Base-by-base conservation (phyloP, 1,284 basidiomycete genomes). In the Binderoboletus segoi region DNA sequence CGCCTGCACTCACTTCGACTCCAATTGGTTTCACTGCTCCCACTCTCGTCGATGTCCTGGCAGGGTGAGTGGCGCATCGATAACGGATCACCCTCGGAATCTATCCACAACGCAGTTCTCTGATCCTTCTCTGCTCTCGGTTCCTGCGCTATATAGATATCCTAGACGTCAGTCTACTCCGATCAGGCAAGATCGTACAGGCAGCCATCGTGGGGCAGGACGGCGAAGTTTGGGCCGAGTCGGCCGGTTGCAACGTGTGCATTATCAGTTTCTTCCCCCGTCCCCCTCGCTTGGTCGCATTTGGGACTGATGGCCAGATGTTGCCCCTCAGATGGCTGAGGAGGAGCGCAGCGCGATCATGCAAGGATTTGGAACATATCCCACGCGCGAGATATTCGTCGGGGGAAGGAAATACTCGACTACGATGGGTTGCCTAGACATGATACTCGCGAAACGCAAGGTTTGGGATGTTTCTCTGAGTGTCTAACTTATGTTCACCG, bases 171-270 rank as follows among this genome's bases (percentile, higher is more conserved):
- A 89, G 95, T 73, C 86, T 98, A 60, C 73, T 96, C 62, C 91
- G 85, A 30, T 89, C 80, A 56, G 88, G 86, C 65, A 92, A 86
- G 75, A 79, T 97, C 71, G 56, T 77, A 41, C 81, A 84, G 67
- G 94, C 93, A 41, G 94, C 94, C 43, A 97, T 98, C 74, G 62
- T 98, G 52, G 95, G 94, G 41, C 83, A 82, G 62, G 77, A 85
- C 66, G 94, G 94, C 49, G 94, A 96, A 59, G 81, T 96, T 26
- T 98, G 96, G 96, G 95, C 94, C 21, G 67, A 82, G 8, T 85
- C 86, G 16, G 15, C 82, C 11, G 90, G 86, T n/a, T 95, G 89
- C 75, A 81, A 71, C 32, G 94, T 96, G 72, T 72, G 88, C 74
- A 37, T 58, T 38, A 51, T 59, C 44, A 32, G 8, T 58, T 15